A percentile compares a stretch with the other conserved stretches of the same genome.
These are phyloP conservation scores for Neoboletus subvelutipes DNA, from an alignment of 768 basidiomycete genomes.

Conservation along the genomic window DNA sequence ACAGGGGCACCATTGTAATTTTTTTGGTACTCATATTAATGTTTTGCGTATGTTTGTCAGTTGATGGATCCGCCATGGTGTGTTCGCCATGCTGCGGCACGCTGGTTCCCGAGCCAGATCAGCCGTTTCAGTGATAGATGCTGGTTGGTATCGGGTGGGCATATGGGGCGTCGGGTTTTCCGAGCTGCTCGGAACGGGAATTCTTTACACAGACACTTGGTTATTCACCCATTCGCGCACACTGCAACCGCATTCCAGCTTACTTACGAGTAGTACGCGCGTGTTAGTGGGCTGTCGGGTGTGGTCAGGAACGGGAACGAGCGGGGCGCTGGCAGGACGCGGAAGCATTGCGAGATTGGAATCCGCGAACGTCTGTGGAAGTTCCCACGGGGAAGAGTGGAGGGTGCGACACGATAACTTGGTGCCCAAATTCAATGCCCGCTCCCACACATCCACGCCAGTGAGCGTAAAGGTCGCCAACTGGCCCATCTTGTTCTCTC, in stretches of 20 bases:
- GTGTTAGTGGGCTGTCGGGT: constrained; percentile 16
- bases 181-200: not conserved
- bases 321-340: constrained; percentile 34
- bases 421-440: constrained; percentile 41
- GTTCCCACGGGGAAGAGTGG: constrained; percentile 35
- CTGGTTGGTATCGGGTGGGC: no score
- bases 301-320: constrained; percentile 15
- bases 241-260: not conserved
- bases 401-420: constrained; percentile 38
- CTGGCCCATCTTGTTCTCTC: constrained; percentile 19
- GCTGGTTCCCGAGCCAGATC: not conserved
- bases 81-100: not conserved
- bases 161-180: not conserved
- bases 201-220: no score
- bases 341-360: constrained; percentile 34
- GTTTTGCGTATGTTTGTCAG: not conserved
- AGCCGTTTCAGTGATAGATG: not conserved
- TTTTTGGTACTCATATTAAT: not conserved
- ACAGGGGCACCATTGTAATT: not conserved
- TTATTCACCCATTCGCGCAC: no score
- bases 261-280: not conserved
- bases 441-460: constrained; percentile 40
- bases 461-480: constrained; percentile 14
- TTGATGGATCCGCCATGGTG: not conserved
- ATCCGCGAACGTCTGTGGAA: constrained; percentile 32